Evolutionary conservation across 306 rosid genomes (phyloP).

Genomic region (Canavalia gladiata): DNA sequence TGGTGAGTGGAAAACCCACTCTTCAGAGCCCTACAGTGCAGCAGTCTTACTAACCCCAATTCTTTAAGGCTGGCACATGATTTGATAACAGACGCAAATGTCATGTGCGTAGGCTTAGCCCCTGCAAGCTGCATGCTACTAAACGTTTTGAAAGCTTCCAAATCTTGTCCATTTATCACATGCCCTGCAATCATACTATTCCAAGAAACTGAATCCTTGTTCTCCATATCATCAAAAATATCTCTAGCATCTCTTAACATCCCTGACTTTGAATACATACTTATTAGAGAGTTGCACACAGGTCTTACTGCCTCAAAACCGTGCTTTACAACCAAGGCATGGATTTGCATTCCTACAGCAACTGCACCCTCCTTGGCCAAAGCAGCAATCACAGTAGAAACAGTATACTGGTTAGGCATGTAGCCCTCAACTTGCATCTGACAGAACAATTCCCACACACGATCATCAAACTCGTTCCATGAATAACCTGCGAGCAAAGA

Average conservation of each 20-base stretch:
- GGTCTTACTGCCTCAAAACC: conserved; percentile 64
- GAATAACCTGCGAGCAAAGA: conserved; percentile 77
- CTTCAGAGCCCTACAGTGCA: conserved; percentile 74
- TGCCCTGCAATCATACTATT: conserved; percentile 78
- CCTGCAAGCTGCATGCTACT: conserved; percentile 67
- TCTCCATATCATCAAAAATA: conserved; percentile 67
- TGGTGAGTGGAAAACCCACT: conserved; percentile 62
- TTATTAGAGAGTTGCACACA: conserved; percentile 75
- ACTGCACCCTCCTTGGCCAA: conserved; percentile 60
- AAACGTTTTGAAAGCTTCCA: conserved; percentile 71
- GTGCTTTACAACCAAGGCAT: conserved; percentile 67
- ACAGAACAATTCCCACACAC: conserved; percentile 56
- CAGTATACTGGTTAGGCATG: conserved; percentile 68
- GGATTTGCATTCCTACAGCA: conserved; percentile 71
- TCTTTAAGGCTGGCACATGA: conserved; percentile 67
- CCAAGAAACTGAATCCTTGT: conserved; percentile 78
- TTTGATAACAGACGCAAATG: conserved; percentile 70
- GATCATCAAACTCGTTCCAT: conserved; percentile 55
- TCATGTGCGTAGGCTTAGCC: conserved; percentile 58
- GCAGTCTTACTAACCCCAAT: conserved; percentile 62
- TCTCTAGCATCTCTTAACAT: conserved; percentile 65
- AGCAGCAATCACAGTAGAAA: conserved; percentile 68
- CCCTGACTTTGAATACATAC: conserved; percentile 75
- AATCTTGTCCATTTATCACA: conserved; percentile 63
- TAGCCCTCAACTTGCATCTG: conserved; percentile 66